A percentile compares a stretch with the other conserved stretches of the same genome.
Conservation (phyloP, 2,329 filamentous ascomycete species). For the Zarea fungicola region DNA sequence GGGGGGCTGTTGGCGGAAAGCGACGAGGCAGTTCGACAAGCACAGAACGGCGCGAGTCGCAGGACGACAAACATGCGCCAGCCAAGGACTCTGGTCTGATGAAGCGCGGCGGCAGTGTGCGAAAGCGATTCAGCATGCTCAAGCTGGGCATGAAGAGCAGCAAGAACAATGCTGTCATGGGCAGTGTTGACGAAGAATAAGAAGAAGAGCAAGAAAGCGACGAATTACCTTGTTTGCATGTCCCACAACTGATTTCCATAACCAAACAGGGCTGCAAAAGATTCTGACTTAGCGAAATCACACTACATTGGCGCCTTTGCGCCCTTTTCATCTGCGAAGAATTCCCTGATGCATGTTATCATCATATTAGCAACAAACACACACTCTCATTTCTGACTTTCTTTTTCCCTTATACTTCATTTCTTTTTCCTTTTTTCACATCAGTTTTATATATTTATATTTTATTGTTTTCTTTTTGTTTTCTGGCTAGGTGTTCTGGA, state of each 20-base stretch:
- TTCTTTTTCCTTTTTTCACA: constrained; percentile 12
- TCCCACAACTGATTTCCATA: background rate
- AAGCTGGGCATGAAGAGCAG: constrained; percentile 67
- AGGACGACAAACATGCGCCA: constrained; percentile 20
- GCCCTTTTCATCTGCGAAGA: too few relatives aligned
- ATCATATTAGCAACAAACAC: constrained; percentile 1
- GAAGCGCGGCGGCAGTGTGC: constrained; percentile 56
- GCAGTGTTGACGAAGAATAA: constrained; percentile 52
- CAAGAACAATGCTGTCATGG: constrained; percentile 49
- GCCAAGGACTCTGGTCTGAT: constrained; percentile 33
- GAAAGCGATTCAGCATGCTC: constrained; percentile 73
- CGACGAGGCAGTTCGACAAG: constrained; percentile 23
- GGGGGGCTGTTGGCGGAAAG: constrained; percentile 17
- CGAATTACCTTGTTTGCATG: background rate
- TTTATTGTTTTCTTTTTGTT: constrained; percentile 15
- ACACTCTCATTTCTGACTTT: constrained; percentile 12
- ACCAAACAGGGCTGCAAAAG: too few relatives aligned
- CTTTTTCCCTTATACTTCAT: constrained; percentile 2
- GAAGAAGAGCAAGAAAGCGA: constrained; percentile 17
- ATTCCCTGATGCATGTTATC: too few relatives aligned
- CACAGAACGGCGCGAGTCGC: constrained; percentile 13
- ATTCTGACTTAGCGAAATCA: background rate
- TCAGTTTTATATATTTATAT: constrained; percentile 9
- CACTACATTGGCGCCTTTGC: constrained; percentile 1
- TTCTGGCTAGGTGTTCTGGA: constrained; percentile 33